A percentile compares a stretch with the other conserved stretches of the same genome.
Evolutionary conservation across 164 flowering plant species (phyloP).

Genomic region (Litsea cubeba): DNA sequence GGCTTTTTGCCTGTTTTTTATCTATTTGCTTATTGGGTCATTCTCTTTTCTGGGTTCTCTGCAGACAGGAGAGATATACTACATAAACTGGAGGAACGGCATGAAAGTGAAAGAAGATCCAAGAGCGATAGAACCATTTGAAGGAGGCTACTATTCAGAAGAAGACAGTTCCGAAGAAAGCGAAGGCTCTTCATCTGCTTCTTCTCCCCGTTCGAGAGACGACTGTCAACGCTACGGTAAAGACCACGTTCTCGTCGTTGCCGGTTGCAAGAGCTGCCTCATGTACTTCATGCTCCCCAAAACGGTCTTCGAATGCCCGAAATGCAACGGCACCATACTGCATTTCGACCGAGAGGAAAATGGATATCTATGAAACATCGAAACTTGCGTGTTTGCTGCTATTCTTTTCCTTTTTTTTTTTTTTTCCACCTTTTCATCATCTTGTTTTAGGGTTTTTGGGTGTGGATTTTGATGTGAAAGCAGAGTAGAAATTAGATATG

Average conservation of each 20-base stretch:
- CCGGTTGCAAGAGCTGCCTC: slow-evolving; percentile 30
- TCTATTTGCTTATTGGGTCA: neutral
- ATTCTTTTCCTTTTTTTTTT: neutral
- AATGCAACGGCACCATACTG: slow-evolving; percentile 23
- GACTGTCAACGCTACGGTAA: slow-evolving; percentile 9
- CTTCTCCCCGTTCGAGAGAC: slow-evolving; percentile 23
- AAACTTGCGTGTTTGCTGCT: neutral
- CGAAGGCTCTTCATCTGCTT: slow-evolving; percentile 44
- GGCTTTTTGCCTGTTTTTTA: neutral
- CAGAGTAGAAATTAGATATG: neutral
- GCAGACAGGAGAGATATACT: slow-evolving; percentile 92
- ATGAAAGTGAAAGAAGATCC: slow-evolving; percentile 76
- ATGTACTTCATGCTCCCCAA: slow-evolving; percentile 37
- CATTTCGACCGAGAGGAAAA: slow-evolving; percentile 27
- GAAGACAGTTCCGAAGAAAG: slow-evolving; percentile 49
- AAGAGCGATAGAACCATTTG: slow-evolving; percentile 24
- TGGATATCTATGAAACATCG: slow-evolving; percentile 3
- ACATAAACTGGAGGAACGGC: slow-evolving; percentile 75
- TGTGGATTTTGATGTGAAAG: neutral
- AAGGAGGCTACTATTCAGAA: slow-evolving; percentile 30
- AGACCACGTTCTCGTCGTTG: slow-evolving; percentile 29
- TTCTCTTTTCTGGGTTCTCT: slow-evolving; percentile 1
- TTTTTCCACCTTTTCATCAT: neutral
- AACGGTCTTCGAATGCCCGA: slow-evolving; percentile 23
- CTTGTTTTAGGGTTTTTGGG: neutral